Base-by-base conservation (phyloP, 306 rosid species). In the Dryas octopetala region DNA sequence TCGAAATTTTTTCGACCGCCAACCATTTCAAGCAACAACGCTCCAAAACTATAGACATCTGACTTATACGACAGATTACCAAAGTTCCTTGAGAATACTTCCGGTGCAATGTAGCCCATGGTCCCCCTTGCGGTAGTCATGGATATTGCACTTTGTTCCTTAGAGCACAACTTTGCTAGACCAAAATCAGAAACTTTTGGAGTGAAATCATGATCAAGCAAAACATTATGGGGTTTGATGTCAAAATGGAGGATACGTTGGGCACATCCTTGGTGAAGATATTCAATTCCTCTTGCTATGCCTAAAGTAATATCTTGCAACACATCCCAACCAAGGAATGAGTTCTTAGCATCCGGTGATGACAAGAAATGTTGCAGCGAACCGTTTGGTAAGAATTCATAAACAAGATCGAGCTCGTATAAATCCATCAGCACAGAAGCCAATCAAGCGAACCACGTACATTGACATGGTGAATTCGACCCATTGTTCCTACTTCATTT, bases 101-200 rank as follows among this genome's bases (percentile, higher is more conserved):
- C 23, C 23, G 23, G 23, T 23, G 23, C 23, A 23, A 23, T 23
- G 23, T 23, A 23, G 23, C 23, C 23, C 23, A 23, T 23, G 23
- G 38, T 32, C 38, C 38, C 38, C 38, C 38, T 32, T 32, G 38
- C 38, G 2, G 38, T 32, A 32, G 38, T 32, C 38, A 1, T 32
- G 38, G 38, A 32, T 32, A 32, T 32, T 32, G 38, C 38, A 32
- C 38, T 32, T 32, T 32, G 38, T 1, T 32, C 38, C 38, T 32
- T 32, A 2, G 38, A 1, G 38, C 38, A 32, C 38, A 32, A 32
- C 38, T 32, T 32, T 1, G 38, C 79, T 7, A 80, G 44, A 12
- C 84, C 77, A 50, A 83, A 83, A 70, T 83, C 84, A 71, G 65
- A 71, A 0, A 83, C 68, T 67, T 83, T 83, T 28, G 84, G 79